Conservation (phyloP, 257 asterid species). For the Solanum etuberosum region DNA sequence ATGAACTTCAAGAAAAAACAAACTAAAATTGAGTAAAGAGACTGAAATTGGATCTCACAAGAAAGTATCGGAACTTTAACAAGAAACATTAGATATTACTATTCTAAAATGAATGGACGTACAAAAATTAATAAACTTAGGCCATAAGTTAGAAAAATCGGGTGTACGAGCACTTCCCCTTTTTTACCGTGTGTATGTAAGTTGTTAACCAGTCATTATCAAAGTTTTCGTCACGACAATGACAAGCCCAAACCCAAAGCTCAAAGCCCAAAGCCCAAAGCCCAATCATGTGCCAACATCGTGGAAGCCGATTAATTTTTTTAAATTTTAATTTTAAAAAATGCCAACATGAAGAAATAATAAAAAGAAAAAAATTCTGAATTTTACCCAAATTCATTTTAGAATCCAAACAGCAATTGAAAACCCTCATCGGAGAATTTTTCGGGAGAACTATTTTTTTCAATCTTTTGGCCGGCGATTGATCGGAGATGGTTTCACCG, state of each 20-base stretch:
- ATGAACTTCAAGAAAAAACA: neutral
- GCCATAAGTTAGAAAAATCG: neutral
- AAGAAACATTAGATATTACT: neutral
- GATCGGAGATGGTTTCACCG: constrained; percentile 71
- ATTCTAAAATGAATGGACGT: neutral
- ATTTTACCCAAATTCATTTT: neutral
- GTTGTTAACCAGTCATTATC: neutral
- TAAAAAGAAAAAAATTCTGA: neutral
- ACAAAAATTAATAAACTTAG: neutral
- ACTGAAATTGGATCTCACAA: neutral
- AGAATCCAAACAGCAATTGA: neutral
- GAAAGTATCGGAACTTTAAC: neutral
- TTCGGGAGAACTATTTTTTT: neutral
- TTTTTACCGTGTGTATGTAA: neutral
- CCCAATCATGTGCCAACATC: neutral
- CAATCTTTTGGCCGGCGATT: constrained; percentile 7
- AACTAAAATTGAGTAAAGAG: accelerated
- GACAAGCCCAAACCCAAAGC: neutral
- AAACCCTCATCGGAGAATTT: neutral
- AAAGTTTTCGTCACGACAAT: neutral
- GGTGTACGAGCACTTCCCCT: neutral
- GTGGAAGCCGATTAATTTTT: neutral
- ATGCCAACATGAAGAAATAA: neutral
- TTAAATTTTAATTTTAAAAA: neutral
- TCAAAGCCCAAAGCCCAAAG: neutral